Evolutionary conservation across 2,329 filamentous ascomycete genomes (phyloP).

Genomic region (Penicillium verrucosum): DNA sequence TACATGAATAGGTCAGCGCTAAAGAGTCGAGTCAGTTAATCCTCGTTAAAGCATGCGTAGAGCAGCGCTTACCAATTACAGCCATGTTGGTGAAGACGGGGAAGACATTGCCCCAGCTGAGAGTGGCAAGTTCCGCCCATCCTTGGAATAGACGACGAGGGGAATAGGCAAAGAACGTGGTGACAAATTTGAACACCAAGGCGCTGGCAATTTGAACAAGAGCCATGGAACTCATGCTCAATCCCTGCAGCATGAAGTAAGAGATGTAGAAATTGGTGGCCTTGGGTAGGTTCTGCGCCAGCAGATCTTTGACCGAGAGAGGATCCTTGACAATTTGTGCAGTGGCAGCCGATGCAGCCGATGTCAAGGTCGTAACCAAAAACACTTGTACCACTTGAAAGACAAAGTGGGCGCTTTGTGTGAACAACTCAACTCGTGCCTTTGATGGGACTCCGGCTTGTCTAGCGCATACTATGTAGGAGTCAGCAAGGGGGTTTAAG

Average conservation of each 20-base stretch:
- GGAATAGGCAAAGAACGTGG: conserved; percentile 65
- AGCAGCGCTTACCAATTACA: conserved; percentile 64
- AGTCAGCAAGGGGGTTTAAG: background rate
- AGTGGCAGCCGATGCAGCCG: conserved; percentile 71
- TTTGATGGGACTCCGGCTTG: conserved; percentile 75
- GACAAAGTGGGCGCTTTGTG: conserved; percentile 82
- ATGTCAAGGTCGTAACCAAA: conserved; percentile 77
- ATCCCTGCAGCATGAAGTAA: conserved; percentile 89
- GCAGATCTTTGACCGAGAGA: conserved; percentile 58
- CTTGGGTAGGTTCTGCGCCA: conserved; percentile 74
- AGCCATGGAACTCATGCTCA: conserved; percentile 70
- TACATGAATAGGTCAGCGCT: conserved; percentile 82
- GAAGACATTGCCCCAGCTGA: conserved; percentile 80
- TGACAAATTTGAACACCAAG: conserved; percentile 67
- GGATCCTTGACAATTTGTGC: conserved; percentile 65
- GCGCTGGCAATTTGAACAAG: conserved; percentile 72
- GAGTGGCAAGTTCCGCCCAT: conserved; percentile 69
- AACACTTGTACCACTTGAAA: conserved; percentile 80
- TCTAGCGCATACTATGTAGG: conserved; percentile 64
- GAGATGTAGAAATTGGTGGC: conserved; percentile 93
- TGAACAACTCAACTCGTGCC: conserved; percentile 79
- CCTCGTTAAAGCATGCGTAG: too few relatives aligned
- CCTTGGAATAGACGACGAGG: conserved; percentile 74
- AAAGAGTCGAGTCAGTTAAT: conserved; percentile 7
- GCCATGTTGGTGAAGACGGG: conserved; percentile 77